Conservation (phyloP, 78 protist species). For the Isochrysis galbana region DNA sequence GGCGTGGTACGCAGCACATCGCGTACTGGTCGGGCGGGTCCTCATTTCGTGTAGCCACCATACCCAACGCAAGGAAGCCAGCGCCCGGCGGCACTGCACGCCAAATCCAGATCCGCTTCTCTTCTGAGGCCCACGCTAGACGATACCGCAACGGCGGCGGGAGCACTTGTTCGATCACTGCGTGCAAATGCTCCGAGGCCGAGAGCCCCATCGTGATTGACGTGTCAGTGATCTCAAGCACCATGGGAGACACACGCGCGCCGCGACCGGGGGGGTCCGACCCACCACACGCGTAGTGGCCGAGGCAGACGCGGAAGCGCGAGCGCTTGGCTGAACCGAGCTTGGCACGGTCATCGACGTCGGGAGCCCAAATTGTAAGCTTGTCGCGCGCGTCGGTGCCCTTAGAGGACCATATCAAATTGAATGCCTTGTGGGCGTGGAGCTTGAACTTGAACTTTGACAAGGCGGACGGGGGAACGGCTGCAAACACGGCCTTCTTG, state of each 20-base stretch:
- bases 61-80: conserved; percentile 25
- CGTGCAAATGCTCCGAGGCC: neutral
- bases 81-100: conserved; percentile 34
- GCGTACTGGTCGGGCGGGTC: conserved; percentile 10
- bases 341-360: neutral
- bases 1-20: conserved; percentile 39
- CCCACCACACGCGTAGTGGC: neutral
- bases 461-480: neutral
- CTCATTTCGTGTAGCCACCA: conserved; percentile 13
- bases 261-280: neutral
- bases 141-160: conserved; percentile 2
- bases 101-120: neutral
- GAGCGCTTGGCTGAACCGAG: neutral
- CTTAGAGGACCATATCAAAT: neutral
- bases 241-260: neutral
- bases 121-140: neutral
- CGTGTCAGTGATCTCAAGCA: conserved; percentile 21
- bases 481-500: no score
- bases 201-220: neutral
- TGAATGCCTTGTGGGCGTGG: neutral
- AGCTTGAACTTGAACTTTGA: conserved; percentile 23
- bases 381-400: neutral
- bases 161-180: neutral
- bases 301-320: neutral
- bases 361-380: neutral